phyloP scores from a whole-genome alignment of 768 basidiomycete genomes.

The Terana coerulea region DNA sequence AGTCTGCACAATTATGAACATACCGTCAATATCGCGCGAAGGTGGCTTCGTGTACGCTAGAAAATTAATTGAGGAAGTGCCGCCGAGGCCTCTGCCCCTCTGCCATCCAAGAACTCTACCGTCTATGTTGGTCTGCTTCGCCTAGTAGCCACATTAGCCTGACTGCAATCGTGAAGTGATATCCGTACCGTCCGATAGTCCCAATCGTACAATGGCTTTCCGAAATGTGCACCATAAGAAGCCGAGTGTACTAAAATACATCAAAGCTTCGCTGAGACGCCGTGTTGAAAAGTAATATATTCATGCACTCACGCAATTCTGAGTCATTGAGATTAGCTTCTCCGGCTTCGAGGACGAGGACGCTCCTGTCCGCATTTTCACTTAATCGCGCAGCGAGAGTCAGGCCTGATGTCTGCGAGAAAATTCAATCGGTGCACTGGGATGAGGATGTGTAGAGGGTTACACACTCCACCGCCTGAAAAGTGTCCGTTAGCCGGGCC shows the following conservation, averaged over 20 bases:
- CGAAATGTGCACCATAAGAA: slow-evolving; percentile 17
- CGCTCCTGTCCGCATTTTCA: slow-evolving; percentile 1
- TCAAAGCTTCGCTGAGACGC: neutral
- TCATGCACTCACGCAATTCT: slow-evolving; percentile 2
- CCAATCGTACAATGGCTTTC: slow-evolving; percentile 17
- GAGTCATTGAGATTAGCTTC: slow-evolving; percentile 6
- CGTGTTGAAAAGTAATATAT: neutral
- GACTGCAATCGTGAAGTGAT: neutral
- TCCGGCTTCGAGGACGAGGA: slow-evolving; percentile 14
- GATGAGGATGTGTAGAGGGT: neutral
- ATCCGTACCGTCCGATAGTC: slow-evolving; percentile 16
- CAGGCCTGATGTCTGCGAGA: slow-evolving; percentile 4
- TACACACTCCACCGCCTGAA: slow-evolving; percentile 7
- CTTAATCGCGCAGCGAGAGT: slow-evolving; percentile 11
- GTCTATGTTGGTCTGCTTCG: neutral
- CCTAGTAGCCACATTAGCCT: neutral
- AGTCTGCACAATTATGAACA: neutral
- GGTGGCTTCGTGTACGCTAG: slow-evolving; percentile 21
- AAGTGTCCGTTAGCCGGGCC: neutral
- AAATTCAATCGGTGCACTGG: neutral
- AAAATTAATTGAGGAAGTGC: slow-evolving; percentile 25
- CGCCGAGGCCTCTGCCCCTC: slow-evolving; percentile 26
- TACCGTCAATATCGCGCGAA: slow-evolving; percentile 22
- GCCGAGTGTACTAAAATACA: slow-evolving; percentile 17
- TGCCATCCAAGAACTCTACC: neutral